A percentile compares a stretch with the other conserved stretches of the same genome.
Evolutionary conservation across 1,284 basidiomycete genomes (phyloP).

Genomic region (Heterobasidion occidentale): DNA sequence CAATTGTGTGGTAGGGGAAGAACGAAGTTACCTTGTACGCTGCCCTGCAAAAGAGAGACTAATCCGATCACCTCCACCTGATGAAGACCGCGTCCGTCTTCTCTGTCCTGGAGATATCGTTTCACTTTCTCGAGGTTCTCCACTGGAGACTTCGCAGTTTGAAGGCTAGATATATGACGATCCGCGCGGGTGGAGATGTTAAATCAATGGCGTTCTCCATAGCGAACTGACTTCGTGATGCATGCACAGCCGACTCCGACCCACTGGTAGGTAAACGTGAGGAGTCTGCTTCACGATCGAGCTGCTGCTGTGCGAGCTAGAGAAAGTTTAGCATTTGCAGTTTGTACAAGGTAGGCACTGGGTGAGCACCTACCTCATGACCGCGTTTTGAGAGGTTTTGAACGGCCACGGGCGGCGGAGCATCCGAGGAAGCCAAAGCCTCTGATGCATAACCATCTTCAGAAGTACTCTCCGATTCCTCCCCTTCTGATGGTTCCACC

Average conservation of each 20-base stretch:
- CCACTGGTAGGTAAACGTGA: too few species aligned
- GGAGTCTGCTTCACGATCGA: too few species aligned
- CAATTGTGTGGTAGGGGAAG: too few species aligned
- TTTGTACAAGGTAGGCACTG: not conserved
- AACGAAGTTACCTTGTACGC: too few species aligned
- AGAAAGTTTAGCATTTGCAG: slow-evolving; percentile 1
- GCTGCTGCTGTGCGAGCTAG: not conserved
- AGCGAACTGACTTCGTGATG: not conserved
- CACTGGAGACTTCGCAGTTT: not conserved
- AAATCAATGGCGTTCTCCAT: not conserved
- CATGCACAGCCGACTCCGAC: not conserved
- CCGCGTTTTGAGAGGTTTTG: slow-evolving; percentile 10
- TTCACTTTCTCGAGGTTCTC: not conserved
- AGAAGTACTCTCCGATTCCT: slow-evolving; percentile 5
- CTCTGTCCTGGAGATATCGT: not conserved
- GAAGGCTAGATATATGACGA: not conserved
- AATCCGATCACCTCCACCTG: too few species aligned
- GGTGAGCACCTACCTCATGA: slow-evolving; percentile 7
- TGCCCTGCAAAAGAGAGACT: too few species aligned
- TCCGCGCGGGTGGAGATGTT: slow-evolving; percentile 1
- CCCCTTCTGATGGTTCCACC: slow-evolving; percentile 13
- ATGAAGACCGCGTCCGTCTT: not conserved
- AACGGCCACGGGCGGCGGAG: not conserved
- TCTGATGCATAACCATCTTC: slow-evolving; percentile 11
- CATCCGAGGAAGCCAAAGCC: slow-evolving; percentile 1